A percentile compares a stretch with the other conserved stretches of the same genome.
These are phyloP conservation scores for Solanum hybrid DNA, from an alignment of 305 asterid genomes.

Conservation along the genomic window DNA sequence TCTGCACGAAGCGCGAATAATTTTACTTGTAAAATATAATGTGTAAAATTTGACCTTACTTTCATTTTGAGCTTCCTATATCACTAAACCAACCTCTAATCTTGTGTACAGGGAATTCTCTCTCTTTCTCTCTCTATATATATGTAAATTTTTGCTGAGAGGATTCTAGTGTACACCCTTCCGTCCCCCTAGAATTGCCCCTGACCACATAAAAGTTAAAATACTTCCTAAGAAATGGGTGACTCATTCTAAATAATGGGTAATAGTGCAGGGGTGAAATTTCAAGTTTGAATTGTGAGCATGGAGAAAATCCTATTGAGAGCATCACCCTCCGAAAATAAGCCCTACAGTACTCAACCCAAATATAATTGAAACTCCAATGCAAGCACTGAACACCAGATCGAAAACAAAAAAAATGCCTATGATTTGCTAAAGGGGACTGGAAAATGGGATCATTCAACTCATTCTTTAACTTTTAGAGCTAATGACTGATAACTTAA, in stretches of 20 bases:
- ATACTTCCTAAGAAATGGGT: not conserved
- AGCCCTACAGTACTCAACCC: not conserved
- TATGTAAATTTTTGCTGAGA: not conserved
- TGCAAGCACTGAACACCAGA: no score
- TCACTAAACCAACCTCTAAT: no score
- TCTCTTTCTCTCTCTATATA: no score
- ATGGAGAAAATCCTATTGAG: not conserved
- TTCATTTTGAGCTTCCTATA: not conserved
- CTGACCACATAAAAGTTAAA: not conserved
- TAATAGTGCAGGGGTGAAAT: no score
- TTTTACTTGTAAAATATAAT: no score
- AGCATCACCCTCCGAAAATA: not conserved
- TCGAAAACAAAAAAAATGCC: no score
- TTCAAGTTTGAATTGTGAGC: no score
- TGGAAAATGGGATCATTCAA: not conserved
- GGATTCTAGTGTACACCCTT: not conserved
- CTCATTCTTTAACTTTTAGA: not conserved
- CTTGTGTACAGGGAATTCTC: not conserved
- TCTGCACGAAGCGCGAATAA: no score
- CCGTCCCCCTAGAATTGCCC: not conserved
- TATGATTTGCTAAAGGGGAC: not conserved
- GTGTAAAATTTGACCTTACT: not conserved
- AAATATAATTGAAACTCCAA: not conserved
- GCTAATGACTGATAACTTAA: not conserved
- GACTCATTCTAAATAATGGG: not conserved